A percentile compares a stretch with the other conserved stretches of the same genome.
Evolutionary conservation across 2,329 filamentous ascomycete species (phyloP).

Genomic region (Fusarium sp.): DNA sequence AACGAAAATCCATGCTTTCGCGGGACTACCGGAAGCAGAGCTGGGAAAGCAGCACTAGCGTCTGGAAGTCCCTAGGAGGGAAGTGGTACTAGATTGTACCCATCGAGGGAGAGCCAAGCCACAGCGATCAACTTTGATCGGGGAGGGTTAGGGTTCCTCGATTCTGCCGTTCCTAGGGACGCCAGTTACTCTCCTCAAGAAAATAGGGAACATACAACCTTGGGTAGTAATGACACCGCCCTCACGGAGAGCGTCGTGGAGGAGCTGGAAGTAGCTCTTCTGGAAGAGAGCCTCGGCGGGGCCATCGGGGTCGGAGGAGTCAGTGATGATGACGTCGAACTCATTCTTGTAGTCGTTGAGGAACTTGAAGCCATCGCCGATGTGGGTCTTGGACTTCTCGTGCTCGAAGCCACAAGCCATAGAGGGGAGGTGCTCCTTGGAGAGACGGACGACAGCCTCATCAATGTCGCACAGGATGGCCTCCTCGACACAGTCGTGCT

Average conservation of each 20-base stretch:
- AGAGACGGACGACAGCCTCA: conserved; percentile 97
- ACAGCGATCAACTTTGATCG: conserved; percentile 39
- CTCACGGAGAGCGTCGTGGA: conserved; percentile 88
- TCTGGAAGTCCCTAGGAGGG: conserved; percentile 54
- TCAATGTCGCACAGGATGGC: conserved; percentile 98
- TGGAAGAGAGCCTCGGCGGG: conserved; percentile 97
- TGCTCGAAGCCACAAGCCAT: conserved; percentile 96
- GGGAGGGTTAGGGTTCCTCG: conserved; percentile 39
- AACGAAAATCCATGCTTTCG: conserved; percentile 45
- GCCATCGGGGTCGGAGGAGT: conserved; percentile 96
- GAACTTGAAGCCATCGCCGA: conserved; percentile 99
- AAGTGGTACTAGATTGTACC: conserved; percentile 44
- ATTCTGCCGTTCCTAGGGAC: conserved; percentile 54
- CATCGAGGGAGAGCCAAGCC: conserved; percentile 43
- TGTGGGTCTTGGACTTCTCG: conserved; percentile 91
- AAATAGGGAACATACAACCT: conserved; percentile 96
- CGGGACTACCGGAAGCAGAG: conserved; percentile 56
- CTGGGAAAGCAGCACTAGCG: conserved; percentile 58
- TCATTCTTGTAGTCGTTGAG: conserved; percentile 95
- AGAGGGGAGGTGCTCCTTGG: conserved; percentile 95
- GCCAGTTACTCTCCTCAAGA: conserved; percentile 57
- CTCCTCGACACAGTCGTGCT: conserved; percentile 97
- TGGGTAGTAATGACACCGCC: conserved; percentile 99
- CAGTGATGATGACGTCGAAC: conserved; percentile 99
- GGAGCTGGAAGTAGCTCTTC: conserved; percentile 98